Percentiles rank a stretch among this genome's conserved stretches.
phyloP scores from a whole-genome alignment of 2,329 filamentous ascomycete genomes.

The Xylariomycetidae sp. region DNA sequence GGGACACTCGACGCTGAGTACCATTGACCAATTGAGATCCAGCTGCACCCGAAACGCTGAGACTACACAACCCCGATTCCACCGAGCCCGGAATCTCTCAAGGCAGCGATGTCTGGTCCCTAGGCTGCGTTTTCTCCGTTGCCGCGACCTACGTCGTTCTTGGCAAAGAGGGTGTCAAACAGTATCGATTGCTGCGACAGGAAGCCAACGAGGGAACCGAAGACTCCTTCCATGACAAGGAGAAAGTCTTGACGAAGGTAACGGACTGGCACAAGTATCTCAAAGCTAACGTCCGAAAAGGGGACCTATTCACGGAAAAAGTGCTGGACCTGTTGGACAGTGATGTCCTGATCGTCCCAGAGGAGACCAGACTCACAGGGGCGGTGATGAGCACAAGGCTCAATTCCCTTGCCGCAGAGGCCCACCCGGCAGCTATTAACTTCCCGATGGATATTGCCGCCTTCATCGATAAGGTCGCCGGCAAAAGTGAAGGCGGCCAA shows the following conservation, averaged over 20 bases:
- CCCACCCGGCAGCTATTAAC: neutral
- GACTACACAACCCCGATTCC: constrained; percentile 9
- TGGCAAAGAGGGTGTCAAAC: constrained; percentile 24
- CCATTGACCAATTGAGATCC: too few relatives aligned
- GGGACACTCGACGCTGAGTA: neutral
- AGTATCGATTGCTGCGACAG: constrained; percentile 18
- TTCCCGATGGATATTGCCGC: constrained; percentile 5
- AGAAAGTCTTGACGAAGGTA: constrained; percentile 14
- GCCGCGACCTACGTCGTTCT: constrained; percentile 32
- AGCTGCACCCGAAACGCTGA: constrained; percentile 7
- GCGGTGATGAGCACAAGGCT: constrained; percentile 2
- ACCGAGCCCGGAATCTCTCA: constrained; percentile 12
- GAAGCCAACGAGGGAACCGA: constrained; percentile 1
- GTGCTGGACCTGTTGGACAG: constrained; percentile 22
- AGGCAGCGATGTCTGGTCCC: constrained; percentile 34
- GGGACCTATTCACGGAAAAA: constrained; percentile 14
- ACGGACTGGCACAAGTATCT: constrained; percentile 19
- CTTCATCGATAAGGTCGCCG: constrained; percentile 5
- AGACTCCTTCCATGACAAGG: constrained; percentile 21
- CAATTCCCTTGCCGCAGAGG: constrained; percentile 1
- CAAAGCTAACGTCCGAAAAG: constrained; percentile 7
- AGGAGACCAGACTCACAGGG: constrained; percentile 2
- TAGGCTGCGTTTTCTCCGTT: constrained; percentile 32
- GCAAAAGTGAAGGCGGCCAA: neutral
- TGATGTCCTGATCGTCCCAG: constrained; percentile 14